A percentile compares a stretch with the other conserved stretches of the same genome.
phyloP scores from a whole-genome alignment of 1,284 basidiomycete genomes.

The Cryptococcus sp. region DNA sequence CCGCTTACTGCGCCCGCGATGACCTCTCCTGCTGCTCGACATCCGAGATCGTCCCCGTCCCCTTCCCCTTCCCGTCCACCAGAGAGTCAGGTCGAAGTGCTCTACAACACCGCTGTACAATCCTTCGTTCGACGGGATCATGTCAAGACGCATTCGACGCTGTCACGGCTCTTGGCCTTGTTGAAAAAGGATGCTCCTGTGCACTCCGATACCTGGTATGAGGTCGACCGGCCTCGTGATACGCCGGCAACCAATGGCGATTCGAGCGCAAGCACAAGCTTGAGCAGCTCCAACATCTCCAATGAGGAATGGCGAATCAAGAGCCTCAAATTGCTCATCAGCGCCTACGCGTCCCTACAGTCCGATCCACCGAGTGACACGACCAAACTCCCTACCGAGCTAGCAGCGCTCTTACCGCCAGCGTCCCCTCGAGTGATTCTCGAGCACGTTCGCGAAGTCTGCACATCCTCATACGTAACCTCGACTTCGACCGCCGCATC shows the following conservation, averaged over 20 bases:
- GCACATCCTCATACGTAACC: constrained; percentile 11
- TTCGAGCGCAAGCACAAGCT: background rate
- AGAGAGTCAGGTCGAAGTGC: constrained; percentile 35
- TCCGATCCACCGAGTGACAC: constrained; percentile 35
- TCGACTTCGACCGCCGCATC: constrained; percentile 3
- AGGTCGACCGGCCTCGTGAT: constrained; percentile 4
- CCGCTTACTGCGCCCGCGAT: constrained; percentile 1
- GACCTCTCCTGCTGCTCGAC: background rate
- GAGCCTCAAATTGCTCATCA: constrained; percentile 45
- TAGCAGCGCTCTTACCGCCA: constrained; percentile 19
- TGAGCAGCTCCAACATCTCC: background rate
- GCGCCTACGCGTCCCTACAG: constrained; percentile 40
- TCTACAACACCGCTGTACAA: constrained; percentile 50
- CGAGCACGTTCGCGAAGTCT: constrained; percentile 1
- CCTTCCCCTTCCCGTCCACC: constrained; percentile 18
- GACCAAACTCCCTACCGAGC: constrained; percentile 27
- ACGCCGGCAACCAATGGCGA: background rate
- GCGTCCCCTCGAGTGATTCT: constrained; percentile 27
- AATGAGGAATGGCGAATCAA: constrained; percentile 43
- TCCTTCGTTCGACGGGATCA: constrained; percentile 51
- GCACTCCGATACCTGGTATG: constrained; percentile 11
- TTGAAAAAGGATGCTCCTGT: constrained; percentile 10
- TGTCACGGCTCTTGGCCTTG: constrained; percentile 30
- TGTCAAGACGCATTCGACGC: constrained; percentile 40
- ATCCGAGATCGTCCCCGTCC: constrained; percentile 1